Conservation (phyloP, 345 rosid genomes). For the Populus deltoides region DNA sequence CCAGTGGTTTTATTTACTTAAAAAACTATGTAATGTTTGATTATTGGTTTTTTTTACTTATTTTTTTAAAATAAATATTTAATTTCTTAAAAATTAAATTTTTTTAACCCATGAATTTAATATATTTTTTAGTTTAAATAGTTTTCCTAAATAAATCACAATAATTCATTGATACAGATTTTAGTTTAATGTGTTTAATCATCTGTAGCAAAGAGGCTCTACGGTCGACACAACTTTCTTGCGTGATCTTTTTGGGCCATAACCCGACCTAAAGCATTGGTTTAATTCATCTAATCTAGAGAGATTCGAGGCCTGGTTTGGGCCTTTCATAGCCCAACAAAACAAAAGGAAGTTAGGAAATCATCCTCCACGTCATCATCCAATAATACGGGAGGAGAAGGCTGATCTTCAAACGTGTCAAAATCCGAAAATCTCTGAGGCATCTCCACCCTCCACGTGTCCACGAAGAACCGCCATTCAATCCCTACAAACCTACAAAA, state of each 20-base stretch:
- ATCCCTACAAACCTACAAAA: background rate
- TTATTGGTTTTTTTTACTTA: no score
- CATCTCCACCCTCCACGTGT: slow-evolving; percentile 12
- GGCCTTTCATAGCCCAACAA: background rate
- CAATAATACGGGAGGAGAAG: background rate
- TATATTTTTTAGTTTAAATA: no score
- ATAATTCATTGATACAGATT: no score
- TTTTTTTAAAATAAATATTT: no score
- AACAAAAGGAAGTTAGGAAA: background rate
- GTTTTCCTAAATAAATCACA: no score
- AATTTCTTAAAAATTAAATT: no score
- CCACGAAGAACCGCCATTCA: background rate
- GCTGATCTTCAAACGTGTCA: background rate
- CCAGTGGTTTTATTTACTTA: no score
- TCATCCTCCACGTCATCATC: background rate
- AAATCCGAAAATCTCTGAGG: background rate
- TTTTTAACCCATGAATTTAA: no score
- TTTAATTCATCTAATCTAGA: background rate
- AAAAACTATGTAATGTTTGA: no score
- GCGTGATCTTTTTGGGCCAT: background rate
- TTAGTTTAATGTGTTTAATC: no score
- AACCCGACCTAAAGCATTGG: background rate
- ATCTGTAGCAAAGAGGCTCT: no score
- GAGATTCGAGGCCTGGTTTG: background rate
- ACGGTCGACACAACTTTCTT: no score